These are phyloP conservation scores for Fusarium coicis DNA, from an alignment of 2,329 filamentous ascomycete genomes.

Conservation along the genomic window DNA sequence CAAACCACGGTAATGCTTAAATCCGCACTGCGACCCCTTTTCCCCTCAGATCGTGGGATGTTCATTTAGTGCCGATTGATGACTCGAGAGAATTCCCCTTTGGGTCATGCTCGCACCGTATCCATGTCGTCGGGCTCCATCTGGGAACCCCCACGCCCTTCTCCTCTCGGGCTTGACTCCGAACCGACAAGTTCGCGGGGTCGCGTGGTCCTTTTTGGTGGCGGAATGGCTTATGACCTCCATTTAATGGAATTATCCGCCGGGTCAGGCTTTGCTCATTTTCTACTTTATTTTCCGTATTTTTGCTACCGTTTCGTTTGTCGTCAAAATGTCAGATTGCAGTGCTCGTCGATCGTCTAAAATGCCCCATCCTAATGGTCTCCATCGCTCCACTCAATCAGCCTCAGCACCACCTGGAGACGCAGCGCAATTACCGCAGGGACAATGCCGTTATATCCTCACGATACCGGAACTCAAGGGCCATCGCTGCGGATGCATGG, in stretches of 20 bases:
- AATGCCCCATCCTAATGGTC: neutral
- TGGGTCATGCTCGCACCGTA: neutral
- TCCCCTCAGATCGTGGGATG: constrained; percentile 23
- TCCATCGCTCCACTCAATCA: constrained; percentile 14
- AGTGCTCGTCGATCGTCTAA: neutral
- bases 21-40: neutral
- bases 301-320: neutral
- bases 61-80: constrained; percentile 7
- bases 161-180: neutral
- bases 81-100: neutral
- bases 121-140: constrained; percentile 2
- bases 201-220: constrained; percentile 2
- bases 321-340: neutral
- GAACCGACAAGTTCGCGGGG: constrained; percentile 12
- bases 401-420: constrained; percentile 22
- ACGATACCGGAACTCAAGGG: constrained; percentile 19
- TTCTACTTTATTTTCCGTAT: neutral
- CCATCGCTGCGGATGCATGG: constrained; percentile 21
- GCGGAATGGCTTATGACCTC: neutral
- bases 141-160: constrained; percentile 17
- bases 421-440: constrained; percentile 1
- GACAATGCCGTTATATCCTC: constrained; percentile 24
- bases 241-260: neutral
- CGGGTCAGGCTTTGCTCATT: neutral
- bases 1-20: neutral